Conservation (phyloP, 345 rosid genomes). For the Lenwebbia sp. region DNA sequence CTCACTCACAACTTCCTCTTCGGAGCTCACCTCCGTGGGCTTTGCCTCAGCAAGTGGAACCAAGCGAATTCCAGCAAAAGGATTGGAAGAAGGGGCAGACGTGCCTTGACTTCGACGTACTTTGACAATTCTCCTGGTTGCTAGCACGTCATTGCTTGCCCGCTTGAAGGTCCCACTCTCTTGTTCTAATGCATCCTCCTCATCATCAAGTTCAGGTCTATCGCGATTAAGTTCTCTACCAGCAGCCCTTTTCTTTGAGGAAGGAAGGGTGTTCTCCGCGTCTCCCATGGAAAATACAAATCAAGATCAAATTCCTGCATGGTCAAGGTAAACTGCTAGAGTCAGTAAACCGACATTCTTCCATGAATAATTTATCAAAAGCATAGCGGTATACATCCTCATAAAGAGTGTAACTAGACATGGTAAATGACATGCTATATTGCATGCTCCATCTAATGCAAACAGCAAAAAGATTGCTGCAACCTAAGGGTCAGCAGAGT, state of each 20-base stretch:
- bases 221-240: slow-evolving; percentile 76
- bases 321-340: background rate
- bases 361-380: background rate
- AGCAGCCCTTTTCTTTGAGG: slow-evolving; percentile 98
- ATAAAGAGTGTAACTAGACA: background rate
- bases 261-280: slow-evolving; percentile 54
- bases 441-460: background rate
- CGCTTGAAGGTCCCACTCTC: slow-evolving; percentile 81
- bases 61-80: slow-evolving; percentile 72
- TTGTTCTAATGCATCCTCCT: slow-evolving; percentile 48
- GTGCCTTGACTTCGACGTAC: slow-evolving; percentile 52
- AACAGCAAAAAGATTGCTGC: background rate
- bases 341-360: background rate
- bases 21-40: background rate
- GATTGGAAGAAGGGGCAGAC: slow-evolving; percentile 49
- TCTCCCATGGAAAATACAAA: slow-evolving; percentile 48
- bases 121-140: slow-evolving; percentile 67
- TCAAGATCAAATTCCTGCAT: background rate
- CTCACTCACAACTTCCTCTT: background rate
- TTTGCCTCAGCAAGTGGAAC: slow-evolving; percentile 27
- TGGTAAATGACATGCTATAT: background rate
- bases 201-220: slow-evolving; percentile 79
- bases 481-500: background rate
- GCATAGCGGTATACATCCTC: background rate
- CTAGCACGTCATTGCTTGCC: slow-evolving; percentile 85